Evolutionary conservation across 192 early-diverging fungal genomes (phyloP), one percentile per base, ranked within the genome.

Genomic region (Powellomyces hirtus): DNA sequence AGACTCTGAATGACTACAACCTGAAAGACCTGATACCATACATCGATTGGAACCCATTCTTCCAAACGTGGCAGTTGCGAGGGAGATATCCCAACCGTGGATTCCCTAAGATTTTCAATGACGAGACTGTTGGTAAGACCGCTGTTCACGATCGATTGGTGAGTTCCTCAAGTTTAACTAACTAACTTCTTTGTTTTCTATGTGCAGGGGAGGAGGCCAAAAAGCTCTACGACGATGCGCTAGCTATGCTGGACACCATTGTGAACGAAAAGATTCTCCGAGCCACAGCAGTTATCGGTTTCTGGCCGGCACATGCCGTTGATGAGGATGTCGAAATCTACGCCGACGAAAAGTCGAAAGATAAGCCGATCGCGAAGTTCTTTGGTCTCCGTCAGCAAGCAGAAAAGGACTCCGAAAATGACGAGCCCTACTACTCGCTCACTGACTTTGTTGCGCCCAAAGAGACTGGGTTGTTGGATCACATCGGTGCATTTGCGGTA

Each of bases 21-120:
- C 84, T 98, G 46, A 80, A 85, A 49, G 72, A 81, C 38, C 78
- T 98, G 16, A 69, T 94, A 29, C 77, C 84, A n/a, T 91, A 90
- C 67, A 96, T 98, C 53, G 95, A 98, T 77, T 98, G 95, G 94
- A 98, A 94, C 59, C 95, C 95, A 33, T 98, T 98, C 87, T 98
- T 98, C 87, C 95, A 98, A 75, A 93, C 94, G 16, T 98, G 92
- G 91, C 95, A 98, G 79, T 82, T 98, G 26, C 85, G 95, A 27
- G 95, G 95, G 59, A 92, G 90, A 70, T 97, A 97, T 70, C 95
- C 95, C 20, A 97, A 97, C 83, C 90, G 95, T 62, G 94, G 95
- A 27, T 98, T 88, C 72, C 95, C 95, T 66, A 96, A 96, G 86
- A 93, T 98, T 68, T 98, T 98, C 79, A 90, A 94, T 59, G 95